Base-by-base conservation (phyloP, 129 eudicot genomes). In the Heracleum sosnowskyi region DNA sequence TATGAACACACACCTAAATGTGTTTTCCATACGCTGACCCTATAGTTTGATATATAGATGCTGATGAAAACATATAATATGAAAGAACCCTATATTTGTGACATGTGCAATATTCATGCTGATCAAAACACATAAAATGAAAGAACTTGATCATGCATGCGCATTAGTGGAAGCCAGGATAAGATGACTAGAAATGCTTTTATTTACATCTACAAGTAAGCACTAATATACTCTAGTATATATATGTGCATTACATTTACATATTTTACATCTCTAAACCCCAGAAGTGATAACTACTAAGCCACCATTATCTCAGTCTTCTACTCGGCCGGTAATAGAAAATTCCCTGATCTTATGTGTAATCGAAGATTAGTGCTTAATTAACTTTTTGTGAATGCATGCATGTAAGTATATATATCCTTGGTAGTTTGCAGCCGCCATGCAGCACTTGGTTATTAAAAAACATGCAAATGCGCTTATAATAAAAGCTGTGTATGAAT, bases 351-450 rank as follows among this genome's bases (percentile, higher is more conserved):
- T 68, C 73, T 68, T 15, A 34, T 68, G 42, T 68, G 37, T 16
- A 16, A 69, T 69, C 44, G 8, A 16, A 33, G 13, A 7, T 69
- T 34, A 33, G 28, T 34, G 24, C 42, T 36, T 69, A 3, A 17
- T 26, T 26, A n/a, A 26, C 15, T 69, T 69, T 69, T 69, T 69
- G 1, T 7, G 40, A 16, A 35, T 34, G 44, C 44, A 69, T 69
- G 74, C 20, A 69, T 36, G 42, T 17, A n/a, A n/a, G n/a, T n/a
- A n/a, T n/a, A n/a, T n/a, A 69, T 69, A 69, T 69, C 36, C 46
- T 77, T 68, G 80, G 79, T 68, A n/a, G 57, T 29, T 26, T 77
- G 79, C 79, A 69, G 81, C 82, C 87, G 82, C 84, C 70, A 60
- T 73, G 74, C 55, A 70, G 64, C 84, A 81, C 80, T 77, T 2